Evolutionary conservation across 2,329 filamentous ascomycete genomes (phyloP).

Genomic region (Microthyrium microscopicum): DNA sequence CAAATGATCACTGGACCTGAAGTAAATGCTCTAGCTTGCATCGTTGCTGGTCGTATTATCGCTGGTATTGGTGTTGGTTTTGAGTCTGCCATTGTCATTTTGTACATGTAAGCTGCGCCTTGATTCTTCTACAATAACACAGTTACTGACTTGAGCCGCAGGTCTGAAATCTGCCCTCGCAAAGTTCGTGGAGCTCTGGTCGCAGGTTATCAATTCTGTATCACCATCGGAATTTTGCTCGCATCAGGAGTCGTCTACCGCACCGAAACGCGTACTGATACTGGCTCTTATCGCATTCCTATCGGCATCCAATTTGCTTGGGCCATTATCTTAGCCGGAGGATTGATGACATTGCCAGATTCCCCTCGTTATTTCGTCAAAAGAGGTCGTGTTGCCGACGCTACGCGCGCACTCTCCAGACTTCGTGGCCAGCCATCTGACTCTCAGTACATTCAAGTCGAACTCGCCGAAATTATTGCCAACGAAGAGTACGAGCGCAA

Average conservation of each 20-base stretch:
- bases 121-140: conserved; percentile 49
- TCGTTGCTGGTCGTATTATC: conserved; percentile 52
- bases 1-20: conserved; percentile 44
- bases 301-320: conserved; percentile 68
- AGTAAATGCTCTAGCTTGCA: too few relatives aligned
- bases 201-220: conserved; percentile 70
- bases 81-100: conserved; percentile 44
- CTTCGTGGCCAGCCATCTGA: conserved; percentile 59
- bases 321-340: conserved; percentile 56
- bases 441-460: conserved; percentile 59
- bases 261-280: conserved; percentile 44
- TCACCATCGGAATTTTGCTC: conserved; percentile 62
- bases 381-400: conserved; percentile 50
- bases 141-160: conserved; percentile 36
- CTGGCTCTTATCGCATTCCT: conserved; percentile 61
- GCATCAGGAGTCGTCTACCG: conserved; percentile 60
- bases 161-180: conserved; percentile 58
- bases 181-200: conserved; percentile 65
- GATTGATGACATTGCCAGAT: conserved; percentile 64
- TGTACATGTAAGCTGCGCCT: conserved; percentile 24
- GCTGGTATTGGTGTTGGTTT: conserved; percentile 59
- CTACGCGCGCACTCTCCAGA: conserved; percentile 43
- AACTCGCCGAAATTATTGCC: conserved; percentile 73
- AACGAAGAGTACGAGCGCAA: conserved; percentile 73
- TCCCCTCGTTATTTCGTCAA: conserved; percentile 78